Evolutionary conservation across 2,329 filamentous ascomycete species (phyloP).

Genomic region (Aspergillus amoenus): DNA sequence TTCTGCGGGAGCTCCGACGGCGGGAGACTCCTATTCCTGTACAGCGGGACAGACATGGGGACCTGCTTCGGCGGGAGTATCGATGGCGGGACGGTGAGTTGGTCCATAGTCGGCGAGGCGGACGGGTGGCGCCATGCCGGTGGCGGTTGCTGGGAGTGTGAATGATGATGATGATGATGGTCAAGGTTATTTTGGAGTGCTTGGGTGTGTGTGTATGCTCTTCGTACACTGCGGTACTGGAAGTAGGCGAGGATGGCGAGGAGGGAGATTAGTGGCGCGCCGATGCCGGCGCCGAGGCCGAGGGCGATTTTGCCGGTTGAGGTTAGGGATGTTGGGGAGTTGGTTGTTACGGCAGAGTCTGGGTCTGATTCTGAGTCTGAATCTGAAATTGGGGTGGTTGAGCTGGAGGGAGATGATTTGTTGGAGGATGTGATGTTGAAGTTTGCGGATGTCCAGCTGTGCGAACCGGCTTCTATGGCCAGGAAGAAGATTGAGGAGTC

Average conservation of each 20-base stretch:
- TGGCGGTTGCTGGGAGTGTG: not conserved
- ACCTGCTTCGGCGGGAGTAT: not conserved
- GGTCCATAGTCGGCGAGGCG: not conserved
- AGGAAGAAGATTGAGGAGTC: constrained; percentile 1
- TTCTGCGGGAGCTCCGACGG: not conserved
- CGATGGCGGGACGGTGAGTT: not conserved
- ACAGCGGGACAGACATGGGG: not conserved
- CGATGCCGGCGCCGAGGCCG: constrained; percentile 7
- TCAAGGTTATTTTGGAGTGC: not conserved
- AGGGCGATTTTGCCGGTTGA: constrained; percentile 12
- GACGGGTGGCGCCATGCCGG: not conserved
- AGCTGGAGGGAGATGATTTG: not conserved
- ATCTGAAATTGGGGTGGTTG: not conserved
- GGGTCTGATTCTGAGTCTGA: not conserved
- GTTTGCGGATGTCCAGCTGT: not conserved
- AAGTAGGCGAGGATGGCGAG: constrained; percentile 9
- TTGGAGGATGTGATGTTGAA: constrained; percentile 2
- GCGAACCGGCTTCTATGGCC: not conserved
- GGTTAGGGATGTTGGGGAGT: not conserved
- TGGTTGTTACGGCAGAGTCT: not conserved
- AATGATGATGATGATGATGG: not conserved
- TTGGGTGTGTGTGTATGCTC: not conserved
- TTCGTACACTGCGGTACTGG: not conserved
- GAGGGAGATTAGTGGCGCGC: constrained; percentile 4
- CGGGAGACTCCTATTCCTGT: not conserved